phyloP scores from a whole-genome alignment of 192 early-diverging fungal genomes.

The Umbelopsis isabellina region DNA sequence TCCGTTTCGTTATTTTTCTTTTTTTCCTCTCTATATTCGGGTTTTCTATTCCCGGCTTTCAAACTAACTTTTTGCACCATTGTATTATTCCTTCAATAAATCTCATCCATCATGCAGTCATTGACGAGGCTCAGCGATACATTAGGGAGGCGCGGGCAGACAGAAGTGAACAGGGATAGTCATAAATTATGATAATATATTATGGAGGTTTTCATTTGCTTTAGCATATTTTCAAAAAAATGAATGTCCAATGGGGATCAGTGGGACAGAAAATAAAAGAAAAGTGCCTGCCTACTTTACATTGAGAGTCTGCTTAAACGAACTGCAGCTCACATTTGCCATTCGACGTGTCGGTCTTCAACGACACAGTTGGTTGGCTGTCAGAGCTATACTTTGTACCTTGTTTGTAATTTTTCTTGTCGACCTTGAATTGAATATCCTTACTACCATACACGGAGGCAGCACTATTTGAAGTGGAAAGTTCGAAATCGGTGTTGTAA shows the following conservation, averaged over 20 bases:
- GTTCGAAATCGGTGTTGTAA: background rate
- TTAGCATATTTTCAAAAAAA: background rate
- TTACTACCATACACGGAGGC: background rate
- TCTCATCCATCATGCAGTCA: conserved; percentile 11
- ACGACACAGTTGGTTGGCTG: background rate
- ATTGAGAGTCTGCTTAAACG: background rate
- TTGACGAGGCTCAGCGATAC: background rate
- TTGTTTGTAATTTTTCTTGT: background rate
- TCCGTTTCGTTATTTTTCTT: background rate
- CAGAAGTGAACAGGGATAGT: background rate
- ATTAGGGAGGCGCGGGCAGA: background rate
- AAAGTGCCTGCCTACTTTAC: background rate
- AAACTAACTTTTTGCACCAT: conserved; percentile 22
- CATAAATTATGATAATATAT: background rate
- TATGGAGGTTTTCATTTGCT: background rate
- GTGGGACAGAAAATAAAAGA: too few relatives aligned
- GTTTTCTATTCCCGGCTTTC: conserved; percentile 16
- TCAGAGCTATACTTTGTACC: background rate
- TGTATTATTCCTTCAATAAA: conserved; percentile 24
- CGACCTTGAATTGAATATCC: background rate
- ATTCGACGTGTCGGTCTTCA: background rate
- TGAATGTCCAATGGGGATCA: background rate
- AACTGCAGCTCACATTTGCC: background rate
- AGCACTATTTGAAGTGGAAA: background rate
- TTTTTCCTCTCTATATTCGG: conserved; percentile 2